phyloP scores from a whole-genome alignment of 306 rosid species.

The Prunus mira region DNA sequence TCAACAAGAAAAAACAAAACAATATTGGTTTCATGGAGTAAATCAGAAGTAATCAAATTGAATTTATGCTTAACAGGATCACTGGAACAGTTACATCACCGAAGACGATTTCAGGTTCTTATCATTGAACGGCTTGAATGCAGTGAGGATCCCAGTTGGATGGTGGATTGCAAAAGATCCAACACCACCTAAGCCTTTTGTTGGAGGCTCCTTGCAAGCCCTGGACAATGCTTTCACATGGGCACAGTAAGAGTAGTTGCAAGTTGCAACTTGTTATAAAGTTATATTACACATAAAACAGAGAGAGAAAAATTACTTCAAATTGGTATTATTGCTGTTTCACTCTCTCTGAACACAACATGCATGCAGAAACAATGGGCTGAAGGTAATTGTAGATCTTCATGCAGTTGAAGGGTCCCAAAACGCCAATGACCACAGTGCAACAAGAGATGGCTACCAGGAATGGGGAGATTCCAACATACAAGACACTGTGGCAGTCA shows the following conservation, averaged over 20 bases:
- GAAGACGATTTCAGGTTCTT: slow-evolving; percentile 69
- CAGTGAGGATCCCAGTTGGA: slow-evolving; percentile 69
- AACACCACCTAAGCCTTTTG: slow-evolving; percentile 65
- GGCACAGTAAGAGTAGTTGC: slow-evolving; percentile 50
- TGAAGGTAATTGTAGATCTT: slow-evolving; percentile 60
- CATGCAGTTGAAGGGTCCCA: slow-evolving; percentile 63
- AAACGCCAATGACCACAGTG: slow-evolving; percentile 55
- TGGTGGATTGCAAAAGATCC: slow-evolving; percentile 80
- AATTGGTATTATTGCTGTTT: neutral
- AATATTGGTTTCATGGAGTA: too few species aligned
- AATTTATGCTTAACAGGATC: slow-evolving; percentile 35
- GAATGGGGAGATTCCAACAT: slow-evolving; percentile 59
- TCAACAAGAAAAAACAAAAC: too few species aligned
- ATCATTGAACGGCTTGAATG: slow-evolving; percentile 53
- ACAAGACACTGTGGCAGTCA: slow-evolving; percentile 42
- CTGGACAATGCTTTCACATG: slow-evolving; percentile 70
- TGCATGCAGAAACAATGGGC: slow-evolving; percentile 42
- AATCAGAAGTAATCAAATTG: too few species aligned
- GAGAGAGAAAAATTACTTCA: neutral
- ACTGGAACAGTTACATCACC: slow-evolving; percentile 53
- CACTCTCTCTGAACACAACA: neutral
- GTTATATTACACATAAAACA: neutral
- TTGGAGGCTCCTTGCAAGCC: slow-evolving; percentile 55
- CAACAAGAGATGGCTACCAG: slow-evolving; percentile 48
- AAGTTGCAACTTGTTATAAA: too few species aligned